Evolutionary conservation across 2,329 filamentous ascomycete species (phyloP), one percentile per base, ranked within the genome.

Genomic region (Fusarium caatingaense): DNA sequence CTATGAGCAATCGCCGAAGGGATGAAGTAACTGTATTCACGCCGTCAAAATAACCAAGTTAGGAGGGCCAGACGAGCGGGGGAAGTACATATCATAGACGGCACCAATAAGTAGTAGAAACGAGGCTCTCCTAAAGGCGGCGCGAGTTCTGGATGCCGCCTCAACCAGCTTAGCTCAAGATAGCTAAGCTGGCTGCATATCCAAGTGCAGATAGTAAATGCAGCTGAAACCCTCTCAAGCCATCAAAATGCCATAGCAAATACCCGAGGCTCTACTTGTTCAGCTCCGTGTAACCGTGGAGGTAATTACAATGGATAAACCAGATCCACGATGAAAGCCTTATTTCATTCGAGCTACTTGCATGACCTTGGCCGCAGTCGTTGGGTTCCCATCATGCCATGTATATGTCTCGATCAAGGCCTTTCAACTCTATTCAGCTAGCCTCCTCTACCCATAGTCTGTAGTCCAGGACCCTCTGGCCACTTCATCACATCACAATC

Each of bases 151-250:
- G 61, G 54, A 55, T 49, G 15, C 61, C 63, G 63, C 63, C 63
- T 66, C 63, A 28, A 32, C 49, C 42, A 59, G 25, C 40, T 48
- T 60, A 66, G 61, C 61, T 60, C 61, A 48, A 66, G 32, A 25
- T 53, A 60, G 42, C 16, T 47, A 37, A 48, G 42, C n/a, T 60
- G 32, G 34, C 56, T 49, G 63, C 61, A 60, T 44, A 44, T 40
- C 47, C 28, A 37, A 34, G 20, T 37, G 23, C 30, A 45, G 28
- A 65, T 21, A 27, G 49, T 20, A 37, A 46, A 37, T 49, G 55
- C 42, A 66, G 64, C 64, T 66, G 64, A 66, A 66, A 40, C 64
- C 49, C 62, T 55, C 62, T 50, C 56, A 66, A 66, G 64, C 64
- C 64, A 56, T 66, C 45, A 11, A 44, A 44, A 60, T 23, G 60